Conservation (phyloP, 768 basidiomycete species). For the Rhizopogon salebrosus region DNA sequence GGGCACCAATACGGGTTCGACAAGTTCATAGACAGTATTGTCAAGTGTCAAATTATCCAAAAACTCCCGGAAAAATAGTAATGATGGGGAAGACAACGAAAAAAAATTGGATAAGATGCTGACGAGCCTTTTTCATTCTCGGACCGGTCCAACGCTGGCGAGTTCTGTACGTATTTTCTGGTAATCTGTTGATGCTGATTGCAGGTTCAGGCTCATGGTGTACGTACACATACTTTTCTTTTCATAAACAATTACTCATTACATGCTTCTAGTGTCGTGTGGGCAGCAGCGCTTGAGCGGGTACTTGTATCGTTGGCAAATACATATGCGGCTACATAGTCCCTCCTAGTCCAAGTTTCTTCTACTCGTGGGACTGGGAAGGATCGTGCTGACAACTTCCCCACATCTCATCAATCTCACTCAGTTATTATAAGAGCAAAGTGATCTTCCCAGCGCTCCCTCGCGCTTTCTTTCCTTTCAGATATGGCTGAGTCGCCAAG, state of each 20-base stretch:
- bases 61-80: constrained; percentile 79
- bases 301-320: too few species aligned
- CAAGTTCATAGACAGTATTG: constrained; percentile 84
- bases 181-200: constrained; percentile 67
- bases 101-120: neutral
- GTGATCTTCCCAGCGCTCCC: neutral
- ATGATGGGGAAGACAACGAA: constrained; percentile 1
- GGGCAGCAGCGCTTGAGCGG: too few species aligned
- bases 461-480: too few species aligned
- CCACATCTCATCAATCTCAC: too few species aligned
- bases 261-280: too few species aligned
- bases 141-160: constrained; percentile 66
- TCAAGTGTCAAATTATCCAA: constrained; percentile 59
- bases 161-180: constrained; percentile 79
- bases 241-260: too few species aligned
- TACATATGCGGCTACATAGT: too few species aligned
- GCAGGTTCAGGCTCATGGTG: too few species aligned
- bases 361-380: too few species aligned
- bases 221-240: too few species aligned
- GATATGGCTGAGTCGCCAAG: neutral
- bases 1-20: constrained; percentile 86
- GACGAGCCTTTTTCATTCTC: constrained; percentile 88
- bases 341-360: too few species aligned
- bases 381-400: too few species aligned
- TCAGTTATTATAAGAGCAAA: neutral